These are phyloP conservation scores for Jackrogersella minutella DNA, from an alignment of 495 filamentous ascomycete species.

Conservation along the genomic window DNA sequence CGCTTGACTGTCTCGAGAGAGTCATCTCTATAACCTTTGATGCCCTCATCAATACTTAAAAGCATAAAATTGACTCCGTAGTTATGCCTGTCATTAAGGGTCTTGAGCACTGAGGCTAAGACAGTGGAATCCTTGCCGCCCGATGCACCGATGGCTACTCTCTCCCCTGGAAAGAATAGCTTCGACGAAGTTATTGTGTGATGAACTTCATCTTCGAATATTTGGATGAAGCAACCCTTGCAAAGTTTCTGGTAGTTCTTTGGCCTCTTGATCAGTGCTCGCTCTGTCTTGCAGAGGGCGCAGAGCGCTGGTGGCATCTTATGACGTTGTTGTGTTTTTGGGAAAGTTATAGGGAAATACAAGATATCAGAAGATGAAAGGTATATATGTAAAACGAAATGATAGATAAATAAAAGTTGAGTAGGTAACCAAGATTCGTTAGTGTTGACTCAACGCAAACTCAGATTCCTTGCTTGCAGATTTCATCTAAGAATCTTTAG, in stretches of 20 bases:
- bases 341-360: neutral
- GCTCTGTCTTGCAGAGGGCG: slow-evolving; percentile 73
- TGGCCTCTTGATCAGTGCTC: slow-evolving; percentile 89
- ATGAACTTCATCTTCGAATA: slow-evolving; percentile 94
- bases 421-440: neutral
- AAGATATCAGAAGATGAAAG: neutral
- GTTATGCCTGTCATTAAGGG: slow-evolving; percentile 85
- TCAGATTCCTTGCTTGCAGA: neutral
- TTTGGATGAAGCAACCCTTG: slow-evolving; percentile 80
- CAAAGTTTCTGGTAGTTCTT: slow-evolving; percentile 95
- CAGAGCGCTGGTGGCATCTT: slow-evolving; percentile 67
- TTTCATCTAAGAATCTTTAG: slow-evolving; percentile 28
- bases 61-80: slow-evolving; percentile 89
- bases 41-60: slow-evolving; percentile 94
- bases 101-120: slow-evolving; percentile 92
- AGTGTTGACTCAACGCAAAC: slow-evolving; percentile 13
- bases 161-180: slow-evolving; percentile 85
- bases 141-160: slow-evolving; percentile 92
- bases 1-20: slow-evolving; percentile 94
- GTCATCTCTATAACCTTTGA: slow-evolving; percentile 95
- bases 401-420: neutral
- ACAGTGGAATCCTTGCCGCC: slow-evolving; percentile 99
- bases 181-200: slow-evolving; percentile 81
- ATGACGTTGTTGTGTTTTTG: neutral
- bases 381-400: neutral